Evolutionary conservation across 2,329 filamentous ascomycete genomes (phyloP).

Genomic region (Pyrenophora teres): DNA sequence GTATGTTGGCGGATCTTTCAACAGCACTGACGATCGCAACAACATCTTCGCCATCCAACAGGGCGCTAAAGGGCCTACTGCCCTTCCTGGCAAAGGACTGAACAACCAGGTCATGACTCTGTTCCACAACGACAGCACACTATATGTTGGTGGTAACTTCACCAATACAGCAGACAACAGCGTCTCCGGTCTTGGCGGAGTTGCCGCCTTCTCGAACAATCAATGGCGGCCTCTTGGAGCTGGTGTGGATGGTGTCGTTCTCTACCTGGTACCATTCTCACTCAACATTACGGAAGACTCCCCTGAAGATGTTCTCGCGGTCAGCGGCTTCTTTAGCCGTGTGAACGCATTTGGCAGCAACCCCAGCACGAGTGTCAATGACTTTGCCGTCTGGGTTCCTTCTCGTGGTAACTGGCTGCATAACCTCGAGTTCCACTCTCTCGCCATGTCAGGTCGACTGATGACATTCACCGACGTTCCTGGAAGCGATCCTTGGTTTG

Average conservation of each 20-base stretch:
- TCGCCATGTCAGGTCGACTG: constrained; percentile 73
- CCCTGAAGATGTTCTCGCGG: constrained; percentile 73
- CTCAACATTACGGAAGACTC: constrained; percentile 74
- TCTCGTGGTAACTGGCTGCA: constrained; percentile 85
- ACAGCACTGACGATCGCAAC: constrained; percentile 59
- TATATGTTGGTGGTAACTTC: constrained; percentile 84
- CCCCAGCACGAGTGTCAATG: constrained; percentile 64
- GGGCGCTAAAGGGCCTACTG: constrained; percentile 62
- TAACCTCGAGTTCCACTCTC: constrained; percentile 68
- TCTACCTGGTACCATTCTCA: constrained; percentile 73
- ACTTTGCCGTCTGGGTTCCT: constrained; percentile 91
- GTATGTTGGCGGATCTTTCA: constrained; percentile 86
- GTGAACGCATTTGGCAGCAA: constrained; percentile 71
- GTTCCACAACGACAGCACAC: constrained; percentile 64
- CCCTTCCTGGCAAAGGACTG: constrained; percentile 72
- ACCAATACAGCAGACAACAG: constrained; percentile 69
- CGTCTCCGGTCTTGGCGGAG: constrained; percentile 69
- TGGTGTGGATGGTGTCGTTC: constrained; percentile 81
- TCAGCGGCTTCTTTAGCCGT: constrained; percentile 79
- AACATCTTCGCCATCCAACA: constrained; percentile 76
- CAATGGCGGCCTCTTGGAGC: constrained; percentile 80
- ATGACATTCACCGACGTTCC: constrained; percentile 71
- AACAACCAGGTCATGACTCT: constrained; percentile 78
- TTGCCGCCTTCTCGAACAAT: constrained; percentile 74
- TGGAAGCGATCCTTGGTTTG: constrained; percentile 68